Conservation (phyloP, 2,329 filamentous ascomycete genomes). For the Fusarium tricinctum region DNA sequence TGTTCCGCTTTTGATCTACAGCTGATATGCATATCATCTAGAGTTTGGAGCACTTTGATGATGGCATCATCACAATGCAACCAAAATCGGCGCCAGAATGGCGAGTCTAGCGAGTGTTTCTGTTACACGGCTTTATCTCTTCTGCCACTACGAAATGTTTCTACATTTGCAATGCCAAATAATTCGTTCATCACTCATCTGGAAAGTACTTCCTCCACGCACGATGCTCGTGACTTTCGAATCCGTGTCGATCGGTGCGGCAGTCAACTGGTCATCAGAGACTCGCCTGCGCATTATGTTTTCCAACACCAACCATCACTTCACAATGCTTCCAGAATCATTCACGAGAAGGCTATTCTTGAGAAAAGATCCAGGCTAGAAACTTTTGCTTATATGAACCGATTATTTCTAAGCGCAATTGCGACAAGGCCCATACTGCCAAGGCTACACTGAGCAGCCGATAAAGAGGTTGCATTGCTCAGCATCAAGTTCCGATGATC, state of each 20-base stretch:
- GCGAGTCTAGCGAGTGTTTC: background rate
- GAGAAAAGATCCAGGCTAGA: too few relatives aligned
- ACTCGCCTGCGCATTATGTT: too few relatives aligned
- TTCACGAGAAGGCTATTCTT: too few relatives aligned
- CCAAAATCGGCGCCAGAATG: background rate
- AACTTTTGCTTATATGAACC: too few relatives aligned
- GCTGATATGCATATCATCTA: slow-evolving; percentile 22
- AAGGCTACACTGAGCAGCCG: background rate
- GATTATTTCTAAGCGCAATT: too few relatives aligned
- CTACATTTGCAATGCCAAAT: background rate
- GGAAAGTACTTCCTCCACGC: background rate
- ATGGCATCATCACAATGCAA: slow-evolving; percentile 19
- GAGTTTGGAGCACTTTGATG: background rate
- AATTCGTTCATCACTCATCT: background rate
- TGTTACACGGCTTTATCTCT: background rate
- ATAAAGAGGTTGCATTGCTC: background rate
- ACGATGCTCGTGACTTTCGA: too few relatives aligned
- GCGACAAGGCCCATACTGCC: too few relatives aligned
- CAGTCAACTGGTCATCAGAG: too few relatives aligned
- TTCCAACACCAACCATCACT: too few relatives aligned
- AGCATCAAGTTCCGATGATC: background rate
- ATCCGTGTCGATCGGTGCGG: too few relatives aligned
- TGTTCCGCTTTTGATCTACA: slow-evolving; percentile 36
- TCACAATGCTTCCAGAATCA: too few relatives aligned
- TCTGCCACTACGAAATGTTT: slow-evolving; percentile 1